Evolutionary conservation across 441 rosid genomes (phyloP).

Genomic region (Breynia disticha): DNA sequence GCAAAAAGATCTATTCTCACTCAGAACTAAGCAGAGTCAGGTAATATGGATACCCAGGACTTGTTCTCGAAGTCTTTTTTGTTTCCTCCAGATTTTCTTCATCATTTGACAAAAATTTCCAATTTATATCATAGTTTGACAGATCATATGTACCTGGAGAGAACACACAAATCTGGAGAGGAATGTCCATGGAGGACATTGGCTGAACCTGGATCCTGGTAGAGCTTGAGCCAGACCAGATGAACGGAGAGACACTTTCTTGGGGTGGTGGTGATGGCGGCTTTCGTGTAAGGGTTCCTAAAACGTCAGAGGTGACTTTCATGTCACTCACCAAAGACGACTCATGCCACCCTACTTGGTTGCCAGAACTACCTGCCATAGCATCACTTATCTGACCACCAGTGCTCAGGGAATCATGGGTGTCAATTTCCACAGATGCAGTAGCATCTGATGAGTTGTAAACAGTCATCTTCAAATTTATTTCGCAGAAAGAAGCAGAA

Average conservation of each 20-base stretch:
- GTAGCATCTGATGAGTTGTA: constrained; percentile 55
- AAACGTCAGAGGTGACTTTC: constrained; percentile 41
- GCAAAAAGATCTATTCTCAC: constrained; percentile 17
- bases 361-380: constrained; percentile 26
- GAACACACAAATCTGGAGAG: constrained; percentile 66
- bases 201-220: constrained; percentile 52
- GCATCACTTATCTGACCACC: constrained; percentile 22
- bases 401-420: constrained; percentile 29
- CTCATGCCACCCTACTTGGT: constrained; percentile 65
- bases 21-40: constrained; percentile 59
- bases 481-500: constrained; percentile 47
- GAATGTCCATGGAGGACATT: constrained; percentile 42
- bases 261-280: constrained; percentile 28
- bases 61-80: constrained; percentile 40
- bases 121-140: constrained; percentile 59
- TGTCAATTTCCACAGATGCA: constrained; percentile 40
- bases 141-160: constrained; percentile 73
- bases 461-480: constrained; percentile 58
- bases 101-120: constrained; percentile 38
- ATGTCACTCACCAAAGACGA: constrained; percentile 37
- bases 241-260: constrained; percentile 55
- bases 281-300: constrained; percentile 22
- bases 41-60: constrained; percentile 63
- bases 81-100: constrained; percentile 23
- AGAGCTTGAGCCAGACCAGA: constrained; percentile 80